Base-by-base conservation (phyloP, 2,329 filamentous ascomycete species). In the Epichloe elymi region DNA sequence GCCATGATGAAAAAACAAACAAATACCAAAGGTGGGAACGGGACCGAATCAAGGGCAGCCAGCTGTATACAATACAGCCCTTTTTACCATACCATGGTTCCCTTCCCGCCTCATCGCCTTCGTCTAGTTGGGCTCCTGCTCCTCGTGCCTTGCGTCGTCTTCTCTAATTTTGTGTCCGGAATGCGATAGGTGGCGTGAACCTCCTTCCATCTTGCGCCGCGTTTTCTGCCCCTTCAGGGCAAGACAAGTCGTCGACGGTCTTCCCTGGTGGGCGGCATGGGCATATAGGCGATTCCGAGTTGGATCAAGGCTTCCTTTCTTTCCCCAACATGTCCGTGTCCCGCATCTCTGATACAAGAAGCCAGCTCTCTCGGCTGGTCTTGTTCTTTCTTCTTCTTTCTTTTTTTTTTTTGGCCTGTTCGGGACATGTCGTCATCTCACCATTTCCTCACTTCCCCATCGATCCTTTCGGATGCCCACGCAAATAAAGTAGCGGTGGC, bases 91-190 rank as follows among this genome's bases (percentile, higher is more conserved):
- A 30, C 26, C 26, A 30, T 3, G 26, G 26, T 8, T 30, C 7
- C 26, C 26, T 8, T 30, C 7, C 26, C 26, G 26, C 26, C 20
- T 46, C 23, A 26, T 51, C 45, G 43, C 46, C 11, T 37, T 46
- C 46, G 35, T 40, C 36, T 48, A 44, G 33, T 36, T 37, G 30
- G 36, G 20, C 37, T 10, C 36, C 20, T 26, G 23, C 23, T 26
- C 23, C 23, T 26, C 15, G 33, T 52, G 30, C 45, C 26, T 36
- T 48, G 50, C 46, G 40, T 49, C 33, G 47, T 51, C 36, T 20
- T 48, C 45, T 51, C 37, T 42, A 48, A 19, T 33, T 41, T 33
- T 36, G 19, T 37, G 42, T 20, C 48, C 48, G 10, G 26, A 30
- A 10, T 30, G 41, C 44, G 47, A 35, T 30, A 2, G 1, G 7